Base-by-base conservation (phyloP, 2,329 filamentous ascomycete genomes). In the Cladorrhinum sp. region DNA sequence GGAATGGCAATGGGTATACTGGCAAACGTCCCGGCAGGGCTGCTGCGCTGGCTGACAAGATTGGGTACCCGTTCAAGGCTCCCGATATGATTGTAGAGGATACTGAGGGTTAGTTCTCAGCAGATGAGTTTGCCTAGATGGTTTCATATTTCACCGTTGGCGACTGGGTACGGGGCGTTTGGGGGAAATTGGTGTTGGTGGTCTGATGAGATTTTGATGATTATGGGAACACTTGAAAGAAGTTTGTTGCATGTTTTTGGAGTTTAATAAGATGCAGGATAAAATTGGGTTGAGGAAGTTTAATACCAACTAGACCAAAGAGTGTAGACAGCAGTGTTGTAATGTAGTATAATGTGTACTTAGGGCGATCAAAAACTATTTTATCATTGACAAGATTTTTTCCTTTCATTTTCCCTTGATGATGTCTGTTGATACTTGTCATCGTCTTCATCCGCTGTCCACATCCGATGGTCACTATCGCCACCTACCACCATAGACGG, bases 21-120 rank as follows among this genome's bases (percentile, higher is more conserved):
- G 80, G 78, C 0, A 73, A 73, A 56, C 75, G 72, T 65, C 55
- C 64, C 20, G 78, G 73, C 60, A 71, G 81, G 29, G 64, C 73
- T 23, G 78, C 79, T 10, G 79, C 78, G 1, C 67, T 79, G 29
- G 79, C 79, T 2, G 65, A 72, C 2, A 76, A 78, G 10, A 75
- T 84, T 12, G 73, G 72, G 4, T 69, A 70, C 6, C 66, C 67
- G 49, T 68, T 81, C 32, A 59, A 62, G 12, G 61, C 77, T 16
- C 67, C 68, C 7, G 57, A 57, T 29, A 67, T 66, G 24, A 63
- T 72, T 45, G 29, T 65, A 6, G 72, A 73, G 65, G 64, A 59
- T 16, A 8, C 32, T 13, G 41, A 45, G 41, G 18, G n/a, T 18
- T 10, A 12, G 3, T 36, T 32, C 27, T 32, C 27, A 6, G 12